Base-by-base conservation (phyloP, 495 filamentous ascomycete genomes). In the Penicillium desertorum region DNA sequence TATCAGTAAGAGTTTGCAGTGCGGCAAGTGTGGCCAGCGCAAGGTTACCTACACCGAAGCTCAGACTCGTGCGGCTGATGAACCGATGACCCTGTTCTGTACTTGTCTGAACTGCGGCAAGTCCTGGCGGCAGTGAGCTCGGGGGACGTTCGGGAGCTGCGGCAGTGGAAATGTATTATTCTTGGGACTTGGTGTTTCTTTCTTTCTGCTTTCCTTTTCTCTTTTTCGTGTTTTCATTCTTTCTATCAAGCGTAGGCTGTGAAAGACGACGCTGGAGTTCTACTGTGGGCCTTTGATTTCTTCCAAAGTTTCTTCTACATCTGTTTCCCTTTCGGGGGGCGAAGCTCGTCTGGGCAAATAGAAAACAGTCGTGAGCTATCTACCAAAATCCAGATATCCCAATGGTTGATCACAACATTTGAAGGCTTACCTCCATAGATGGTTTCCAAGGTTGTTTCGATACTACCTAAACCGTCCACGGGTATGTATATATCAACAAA, bases 1-100 rank as follows among this genome's bases (percentile, higher is more conserved):
- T 66, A 89, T 95, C 74, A 90, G 86, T 69, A 88, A 88, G 61
- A 85, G 83, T 41, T 79, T 98, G 60, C 86, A 88, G 74, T 98
- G 94, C 73, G 83, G 91, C 56, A 89, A 89, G 75, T 98, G 94
- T 70, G 84, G 85, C 41, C 83, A 96, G 80, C 91, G 89, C 77
- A 94, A 90, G 79, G 94, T 98, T 65, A 88, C 86, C 62, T 98
- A 98, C 70, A 92, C 83, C 32, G 94, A 97, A 75, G 94, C 95
- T 27, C 95, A 98, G 78, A 98, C 94, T 5, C 85, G 95, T 61
- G 88, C 84, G 74, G 94, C 94, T 45, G 94, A 98, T 82, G 94
- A 79, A 67, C 69, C 70, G 65, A 79, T 71, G 68, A 78, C 71
- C 32, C 56, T 74, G 48, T 75, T 75, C 63, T 78, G 75, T 62